These are phyloP conservation scores for Suhomyces yuchorum DNA, from an alignment of 1,139 yeast species.

Conservation along the genomic window DNA sequence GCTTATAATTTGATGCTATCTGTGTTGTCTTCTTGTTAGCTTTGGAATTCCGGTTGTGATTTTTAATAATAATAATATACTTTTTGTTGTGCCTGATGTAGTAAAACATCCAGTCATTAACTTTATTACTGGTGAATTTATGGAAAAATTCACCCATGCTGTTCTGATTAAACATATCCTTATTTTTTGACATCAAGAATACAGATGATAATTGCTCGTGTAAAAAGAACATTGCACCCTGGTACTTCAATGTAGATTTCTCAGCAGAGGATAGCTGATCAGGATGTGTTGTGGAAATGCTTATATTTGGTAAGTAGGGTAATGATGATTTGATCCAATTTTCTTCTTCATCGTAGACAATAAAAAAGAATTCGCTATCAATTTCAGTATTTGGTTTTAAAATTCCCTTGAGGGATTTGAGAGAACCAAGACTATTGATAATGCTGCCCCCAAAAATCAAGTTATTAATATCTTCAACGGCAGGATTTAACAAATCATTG, in stretches of 20 bases:
- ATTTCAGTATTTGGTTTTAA: slow-evolving; percentile 19
- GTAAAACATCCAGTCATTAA: slow-evolving; percentile 50
- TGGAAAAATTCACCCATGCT: slow-evolving; percentile 42
- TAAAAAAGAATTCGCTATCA: slow-evolving; percentile 43
- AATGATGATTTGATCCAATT: slow-evolving; percentile 39
- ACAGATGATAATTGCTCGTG: slow-evolving; percentile 44
- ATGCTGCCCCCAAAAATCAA: slow-evolving; percentile 21
- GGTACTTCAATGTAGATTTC: slow-evolving; percentile 17
- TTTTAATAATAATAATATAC: slow-evolving; percentile 40
- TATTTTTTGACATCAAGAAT: slow-evolving; percentile 30
- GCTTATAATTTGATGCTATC: slow-evolving; percentile 3
- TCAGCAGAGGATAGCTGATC: slow-evolving; percentile 15
- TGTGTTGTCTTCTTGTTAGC: slow-evolving; percentile 8
- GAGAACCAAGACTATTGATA: slow-evolving; percentile 35
- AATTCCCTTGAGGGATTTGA: slow-evolving; percentile 29
- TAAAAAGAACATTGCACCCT: slow-evolving; percentile 38
- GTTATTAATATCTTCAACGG: slow-evolving; percentile 28
- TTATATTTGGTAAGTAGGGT: slow-evolving; percentile 36
- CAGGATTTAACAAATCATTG: slow-evolving; percentile 23
- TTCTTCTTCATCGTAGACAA: slow-evolving; percentile 33
- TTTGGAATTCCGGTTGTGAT: slow-evolving; percentile 30
- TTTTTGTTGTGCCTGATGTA: slow-evolving; percentile 35
- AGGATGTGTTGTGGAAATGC: slow-evolving; percentile 8
- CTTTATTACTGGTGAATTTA: slow-evolving; percentile 42
- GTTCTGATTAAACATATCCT: slow-evolving; percentile 26